These are phyloP conservation scores for Thelonectria rubi DNA, from an alignment of 2,329 filamentous ascomycete genomes.

Conservation along the genomic window DNA sequence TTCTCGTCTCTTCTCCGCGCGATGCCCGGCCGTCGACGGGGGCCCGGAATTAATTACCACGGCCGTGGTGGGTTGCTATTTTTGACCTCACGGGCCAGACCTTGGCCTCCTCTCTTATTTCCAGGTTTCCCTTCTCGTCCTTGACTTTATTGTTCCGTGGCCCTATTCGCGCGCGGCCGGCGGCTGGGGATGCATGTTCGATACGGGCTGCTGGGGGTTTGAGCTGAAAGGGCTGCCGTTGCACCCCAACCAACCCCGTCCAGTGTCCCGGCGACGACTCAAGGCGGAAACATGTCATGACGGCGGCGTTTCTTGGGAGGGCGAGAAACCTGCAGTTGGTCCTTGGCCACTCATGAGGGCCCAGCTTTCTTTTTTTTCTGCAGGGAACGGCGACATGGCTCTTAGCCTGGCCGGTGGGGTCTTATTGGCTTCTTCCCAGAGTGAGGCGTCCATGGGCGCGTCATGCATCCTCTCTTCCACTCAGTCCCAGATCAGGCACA, in stretches of 20 bases:
- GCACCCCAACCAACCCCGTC: too few relatives aligned
- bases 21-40: neutral
- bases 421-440: slow-evolving; percentile 7
- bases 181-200: neutral
- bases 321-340: too few relatives aligned
- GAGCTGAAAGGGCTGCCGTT: too few relatives aligned
- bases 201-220: neutral
- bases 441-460: too few relatives aligned
- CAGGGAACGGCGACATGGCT: slow-evolving; percentile 23
- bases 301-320: too few relatives aligned
- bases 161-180: neutral
- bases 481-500: too few relatives aligned
- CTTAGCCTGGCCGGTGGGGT: slow-evolving; percentile 4
- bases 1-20: too few relatives aligned
- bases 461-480: too few relatives aligned
- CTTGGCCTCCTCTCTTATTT: neutral
- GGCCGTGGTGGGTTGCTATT: slow-evolving; percentile 5
- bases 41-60: neutral
- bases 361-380: too few relatives aligned
- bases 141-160: neutral
- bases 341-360: too few relatives aligned
- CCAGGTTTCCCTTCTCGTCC: neutral
- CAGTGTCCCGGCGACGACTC: neutral
- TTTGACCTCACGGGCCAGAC: slow-evolving; percentile 5
- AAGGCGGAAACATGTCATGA: neutral